These are phyloP conservation scores for Eutrema heterophyllum DNA, from an alignment of 345 rosid species.

Conservation along the genomic window DNA sequence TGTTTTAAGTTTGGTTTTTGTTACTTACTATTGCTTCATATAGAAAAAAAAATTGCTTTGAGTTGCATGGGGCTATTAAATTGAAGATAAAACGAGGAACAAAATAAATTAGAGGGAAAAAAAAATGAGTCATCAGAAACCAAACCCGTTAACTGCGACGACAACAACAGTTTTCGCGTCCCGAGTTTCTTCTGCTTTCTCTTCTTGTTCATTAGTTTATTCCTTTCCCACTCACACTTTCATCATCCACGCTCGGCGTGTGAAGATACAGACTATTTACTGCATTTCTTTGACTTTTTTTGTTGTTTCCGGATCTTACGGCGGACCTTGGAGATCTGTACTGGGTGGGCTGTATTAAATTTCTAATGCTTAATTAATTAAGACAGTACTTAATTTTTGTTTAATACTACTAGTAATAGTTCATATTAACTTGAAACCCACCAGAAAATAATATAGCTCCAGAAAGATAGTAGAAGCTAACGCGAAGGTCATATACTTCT, in stretches of 20 bases:
- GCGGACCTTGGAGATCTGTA: neutral
- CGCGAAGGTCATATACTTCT: conserved; percentile 13
- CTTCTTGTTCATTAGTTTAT: conserved; percentile 4
- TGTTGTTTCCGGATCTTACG: conserved; percentile 11
- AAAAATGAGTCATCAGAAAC: neutral
- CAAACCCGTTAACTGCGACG: conserved; percentile 22
- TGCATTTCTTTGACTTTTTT: neutral
- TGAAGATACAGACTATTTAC: neutral
- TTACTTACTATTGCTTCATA: no score
- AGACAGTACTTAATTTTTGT: neutral
- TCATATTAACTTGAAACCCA: no score
- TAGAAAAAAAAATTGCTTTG: no score
- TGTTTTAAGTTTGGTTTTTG: no score
- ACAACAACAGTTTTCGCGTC: conserved; percentile 22
- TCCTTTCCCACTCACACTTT: conserved; percentile 8
- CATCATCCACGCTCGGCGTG: conserved; percentile 3
- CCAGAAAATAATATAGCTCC: neutral
- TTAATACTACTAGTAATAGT: neutral
- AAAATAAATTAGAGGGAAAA: neutral
- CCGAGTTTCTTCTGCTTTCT: conserved; percentile 9
- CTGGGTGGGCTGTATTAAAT: neutral
- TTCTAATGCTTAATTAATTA: neutral
- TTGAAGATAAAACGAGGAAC: neutral
- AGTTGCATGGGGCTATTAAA: neutral
- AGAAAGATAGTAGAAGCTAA: conserved; percentile 11